Base-by-base conservation (phyloP, 2,329 filamentous ascomycete genomes). In the Lachnellula hyalina region DNA sequence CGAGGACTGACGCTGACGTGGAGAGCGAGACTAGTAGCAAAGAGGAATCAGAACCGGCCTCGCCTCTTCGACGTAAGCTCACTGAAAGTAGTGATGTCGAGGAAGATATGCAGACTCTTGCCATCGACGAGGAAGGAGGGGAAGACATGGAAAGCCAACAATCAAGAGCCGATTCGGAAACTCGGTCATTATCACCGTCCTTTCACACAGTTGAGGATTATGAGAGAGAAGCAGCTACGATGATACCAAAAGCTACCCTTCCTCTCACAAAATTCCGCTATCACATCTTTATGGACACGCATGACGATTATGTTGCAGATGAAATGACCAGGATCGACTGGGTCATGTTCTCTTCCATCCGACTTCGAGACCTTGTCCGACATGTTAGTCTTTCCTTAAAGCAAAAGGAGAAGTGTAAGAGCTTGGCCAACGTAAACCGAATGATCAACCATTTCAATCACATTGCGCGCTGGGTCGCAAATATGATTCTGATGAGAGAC, bases 301-400 rank as follows among this genome's bases (percentile, higher is more conserved):
- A 88, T 1, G 87, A 95, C 51, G 89, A 96, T 58, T 83, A 90
- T 48, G 86, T 97, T 62, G 93, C 93, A 15, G 86, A 87, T 56
- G 94, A 99, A 71, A 81, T 99, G 66, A 97, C 94, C 4, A 82
- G 93, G 57, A 96, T 99, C 53, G 94, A 99, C 73, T 97, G 93
- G 93, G 85, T 95, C 70, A 94, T 97, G 87, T 97, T 96, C 71
- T 95, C 89, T 51, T 92, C 91, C 1, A 96, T 97, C 58, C 85
- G 90, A 25, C 89, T 96, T 53, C 89, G 94, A 55, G 94, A 99
- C 72, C 84, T 97, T 48, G 87, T 97, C 42, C 87, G 94, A 4
- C 89, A 96, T 68, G 92, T 96, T 61, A 94, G 86, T 66, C 75
- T 96, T 47, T 83, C 86, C 0, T 67, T 79, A 0, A 78, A 85